A percentile compares a stretch with the other conserved stretches of the same genome.
Conservation (phyloP, 495 filamentous ascomycete genomes). For the Daldinia loculata region DNA sequence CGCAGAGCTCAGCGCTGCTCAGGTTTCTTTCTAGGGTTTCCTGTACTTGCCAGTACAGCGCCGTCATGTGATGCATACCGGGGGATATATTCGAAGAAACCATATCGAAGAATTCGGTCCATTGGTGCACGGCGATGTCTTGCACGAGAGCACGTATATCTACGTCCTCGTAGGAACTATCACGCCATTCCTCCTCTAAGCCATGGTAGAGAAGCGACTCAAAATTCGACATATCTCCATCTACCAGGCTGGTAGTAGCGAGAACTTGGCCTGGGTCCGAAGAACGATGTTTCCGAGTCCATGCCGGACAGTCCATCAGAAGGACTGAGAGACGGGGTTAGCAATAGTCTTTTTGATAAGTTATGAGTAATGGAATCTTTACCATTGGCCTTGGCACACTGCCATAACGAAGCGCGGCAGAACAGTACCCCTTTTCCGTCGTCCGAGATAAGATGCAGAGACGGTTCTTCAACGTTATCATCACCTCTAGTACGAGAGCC, state of each 20-base stretch:
- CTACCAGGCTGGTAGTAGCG: not conserved
- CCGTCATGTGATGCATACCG: slow-evolving; percentile 1
- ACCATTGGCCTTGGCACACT: slow-evolving; percentile 26
- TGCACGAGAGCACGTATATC: slow-evolving; percentile 34
- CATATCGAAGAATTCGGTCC: slow-evolving; percentile 50
- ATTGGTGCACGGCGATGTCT: slow-evolving; percentile 45
- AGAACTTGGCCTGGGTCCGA: not conserved
- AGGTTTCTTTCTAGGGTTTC: slow-evolving; percentile 49
- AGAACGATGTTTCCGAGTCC: slow-evolving; percentile 22
- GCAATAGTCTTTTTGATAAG: not conserved
- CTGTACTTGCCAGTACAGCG: slow-evolving; percentile 44
- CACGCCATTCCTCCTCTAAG: slow-evolving; percentile 13
- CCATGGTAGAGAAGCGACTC: slow-evolving; percentile 39
- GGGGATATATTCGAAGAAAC: slow-evolving; percentile 20
- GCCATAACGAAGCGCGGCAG: slow-evolving; percentile 48
- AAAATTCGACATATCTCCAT: slow-evolving; percentile 32
- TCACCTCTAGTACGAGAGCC: not conserved
- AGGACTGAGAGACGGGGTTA: slow-evolving; percentile 37
- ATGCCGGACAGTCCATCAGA: slow-evolving; percentile 43
- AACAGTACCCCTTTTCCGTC: slow-evolving; percentile 37
- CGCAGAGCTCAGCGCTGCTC: slow-evolving; percentile 14
- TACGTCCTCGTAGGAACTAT: not conserved
- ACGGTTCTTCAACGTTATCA: slow-evolving; percentile 25
- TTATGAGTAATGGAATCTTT: slow-evolving; percentile 1
- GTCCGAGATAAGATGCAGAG: slow-evolving; percentile 16